Evolutionary conservation across 1,284 basidiomycete species (phyloP).

Genomic region (Takashimella koratensis): DNA sequence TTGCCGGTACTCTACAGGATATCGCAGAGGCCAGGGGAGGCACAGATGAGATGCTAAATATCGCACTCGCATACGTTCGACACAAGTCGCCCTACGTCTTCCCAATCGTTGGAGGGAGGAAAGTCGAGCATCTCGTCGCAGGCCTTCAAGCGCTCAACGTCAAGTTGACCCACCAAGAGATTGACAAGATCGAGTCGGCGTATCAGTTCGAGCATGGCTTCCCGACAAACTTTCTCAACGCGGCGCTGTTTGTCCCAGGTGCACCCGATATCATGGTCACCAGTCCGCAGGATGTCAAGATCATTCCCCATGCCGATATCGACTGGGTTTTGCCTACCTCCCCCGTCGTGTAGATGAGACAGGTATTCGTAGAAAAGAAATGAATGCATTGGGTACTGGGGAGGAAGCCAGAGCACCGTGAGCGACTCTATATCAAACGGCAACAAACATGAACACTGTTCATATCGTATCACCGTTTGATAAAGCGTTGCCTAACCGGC

Average conservation of each 20-base stretch:
- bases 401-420: too few relatives aligned
- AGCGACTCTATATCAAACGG: not conserved
- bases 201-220: conserved; percentile 37
- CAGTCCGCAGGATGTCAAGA: too few relatives aligned
- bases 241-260: too few relatives aligned
- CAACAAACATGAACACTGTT: not conserved
- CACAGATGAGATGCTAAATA: too few relatives aligned
- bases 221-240: too few relatives aligned
- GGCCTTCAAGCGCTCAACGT: conserved; percentile 45
- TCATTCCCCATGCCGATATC: too few relatives aligned
- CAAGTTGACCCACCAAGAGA: conserved; percentile 40
- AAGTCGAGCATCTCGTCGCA: conserved; percentile 36
- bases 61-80: conserved; percentile 9
- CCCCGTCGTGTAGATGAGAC: too few relatives aligned
- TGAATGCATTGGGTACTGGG: too few relatives aligned
- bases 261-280: too few relatives aligned
- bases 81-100: conserved; percentile 27
- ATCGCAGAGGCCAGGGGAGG: conserved; percentile 11
- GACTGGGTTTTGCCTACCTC: too few relatives aligned
- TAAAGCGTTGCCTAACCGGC: not conserved
- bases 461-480: not conserved
- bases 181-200: conserved; percentile 40
- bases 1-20: conserved; percentile 16
- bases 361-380: too few relatives aligned
- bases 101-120: conserved; percentile 48